Evolutionary conservation across 2,329 filamentous ascomycete species (phyloP).

Genomic region (Botryotinia convoluta): DNA sequence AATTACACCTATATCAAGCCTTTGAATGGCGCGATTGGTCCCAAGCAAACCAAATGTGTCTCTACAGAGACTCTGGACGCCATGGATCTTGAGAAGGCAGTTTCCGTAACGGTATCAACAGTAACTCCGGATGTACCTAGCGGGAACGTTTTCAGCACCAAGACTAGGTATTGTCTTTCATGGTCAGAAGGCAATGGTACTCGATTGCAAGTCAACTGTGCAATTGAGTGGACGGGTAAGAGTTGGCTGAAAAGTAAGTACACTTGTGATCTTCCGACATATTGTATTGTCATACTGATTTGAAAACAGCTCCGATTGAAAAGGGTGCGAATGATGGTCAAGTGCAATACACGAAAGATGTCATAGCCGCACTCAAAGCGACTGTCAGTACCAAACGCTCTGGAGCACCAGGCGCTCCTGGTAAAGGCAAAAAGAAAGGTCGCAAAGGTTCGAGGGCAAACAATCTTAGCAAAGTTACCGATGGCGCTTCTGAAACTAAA

Average conservation of each 20-base stretch:
- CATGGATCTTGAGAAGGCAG: constrained; percentile 81
- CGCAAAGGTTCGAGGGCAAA: constrained; percentile 46
- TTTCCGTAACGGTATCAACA: constrained; percentile 78
- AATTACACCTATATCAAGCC: constrained; percentile 91
- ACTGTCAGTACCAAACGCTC: constrained; percentile 67
- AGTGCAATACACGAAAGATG: constrained; percentile 73
- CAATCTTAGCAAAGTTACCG: constrained; percentile 42
- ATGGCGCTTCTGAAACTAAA: constrained; percentile 37
- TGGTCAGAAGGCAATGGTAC: constrained; percentile 90
- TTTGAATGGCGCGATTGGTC: constrained; percentile 77
- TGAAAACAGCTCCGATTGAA: constrained; percentile 76
- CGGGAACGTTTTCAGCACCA: constrained; percentile 85
- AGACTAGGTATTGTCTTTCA: constrained; percentile 90
- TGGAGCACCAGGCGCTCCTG: constrained; percentile 46
- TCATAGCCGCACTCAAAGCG: constrained; percentile 71
- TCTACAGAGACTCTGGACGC: constrained; percentile 81
- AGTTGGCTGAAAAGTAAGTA: constrained; percentile 90
- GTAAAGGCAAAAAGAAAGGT: constrained; percentile 55
- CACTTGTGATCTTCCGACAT: background rate
- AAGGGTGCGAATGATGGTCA: constrained; percentile 94
- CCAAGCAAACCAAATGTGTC: constrained; percentile 91
- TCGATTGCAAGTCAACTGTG: constrained; percentile 80
- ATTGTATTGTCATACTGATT: background rate
- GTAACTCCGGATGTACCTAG: constrained; percentile 94
- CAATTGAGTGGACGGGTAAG: constrained; percentile 94